Evolutionary conservation across 768 basidiomycete species (phyloP).

Genomic region (Amanita phalloides): DNA sequence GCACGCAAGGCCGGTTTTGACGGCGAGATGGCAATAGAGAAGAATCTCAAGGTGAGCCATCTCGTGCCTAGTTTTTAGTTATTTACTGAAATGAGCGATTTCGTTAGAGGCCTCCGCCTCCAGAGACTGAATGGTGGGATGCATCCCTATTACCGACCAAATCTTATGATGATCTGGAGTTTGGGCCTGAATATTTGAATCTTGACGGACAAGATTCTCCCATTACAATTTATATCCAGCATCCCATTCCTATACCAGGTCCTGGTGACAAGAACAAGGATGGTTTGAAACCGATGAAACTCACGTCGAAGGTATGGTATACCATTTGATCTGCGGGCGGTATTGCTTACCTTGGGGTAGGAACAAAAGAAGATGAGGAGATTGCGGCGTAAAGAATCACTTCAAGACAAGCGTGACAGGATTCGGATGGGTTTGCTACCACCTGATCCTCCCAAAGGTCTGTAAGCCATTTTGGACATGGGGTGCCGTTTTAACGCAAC

Average conservation of each 20-base stretch:
- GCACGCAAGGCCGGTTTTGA: conserved; percentile 91
- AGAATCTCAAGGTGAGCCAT: conserved; percentile 68
- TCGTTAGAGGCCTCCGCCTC: conserved; percentile 69
- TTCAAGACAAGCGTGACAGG: conserved; percentile 91
- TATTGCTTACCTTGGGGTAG: conserved; percentile 22
- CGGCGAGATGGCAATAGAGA: conserved; percentile 86
- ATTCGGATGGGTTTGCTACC: conserved; percentile 94
- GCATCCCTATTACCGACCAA: conserved; percentile 71
- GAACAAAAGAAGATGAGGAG: conserved; percentile 98
- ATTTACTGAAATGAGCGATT: not conserved
- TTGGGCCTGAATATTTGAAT: conserved; percentile 46
- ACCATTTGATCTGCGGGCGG: not conserved
- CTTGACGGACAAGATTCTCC: conserved; percentile 62
- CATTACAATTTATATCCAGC: conserved; percentile 87
- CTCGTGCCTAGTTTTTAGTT: not conserved
- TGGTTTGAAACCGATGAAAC: conserved; percentile 75
- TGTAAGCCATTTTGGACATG: conserved; percentile 6
- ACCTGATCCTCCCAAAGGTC: conserved; percentile 92
- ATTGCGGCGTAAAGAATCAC: conserved; percentile 73
- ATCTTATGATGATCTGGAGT: conserved; percentile 64
- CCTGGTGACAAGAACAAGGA: conserved; percentile 78
- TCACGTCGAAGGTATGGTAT: conserved; percentile 72
- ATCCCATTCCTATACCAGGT: conserved; percentile 92
- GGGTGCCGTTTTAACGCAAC: not conserved
- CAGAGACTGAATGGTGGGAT: conserved; percentile 97